phyloP scores from a whole-genome alignment of 129 eudicot species.

The Saussurea involucrata region DNA sequence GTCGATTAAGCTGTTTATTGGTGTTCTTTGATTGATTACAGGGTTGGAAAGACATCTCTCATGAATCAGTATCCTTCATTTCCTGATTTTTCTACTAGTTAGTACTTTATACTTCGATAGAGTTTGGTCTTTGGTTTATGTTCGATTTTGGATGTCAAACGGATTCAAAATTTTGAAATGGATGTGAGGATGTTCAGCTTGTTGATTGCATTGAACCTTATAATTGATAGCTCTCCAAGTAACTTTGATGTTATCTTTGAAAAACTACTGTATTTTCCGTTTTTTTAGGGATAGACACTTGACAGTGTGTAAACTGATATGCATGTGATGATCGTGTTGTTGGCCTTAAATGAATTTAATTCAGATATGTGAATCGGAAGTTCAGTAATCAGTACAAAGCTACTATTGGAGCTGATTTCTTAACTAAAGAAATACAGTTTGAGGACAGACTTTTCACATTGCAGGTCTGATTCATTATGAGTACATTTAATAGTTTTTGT shows the following conservation, averaged over 20 bases:
- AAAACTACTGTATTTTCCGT: neutral
- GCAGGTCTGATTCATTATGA: slow-evolving; percentile 34
- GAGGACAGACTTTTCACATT: slow-evolving; percentile 54
- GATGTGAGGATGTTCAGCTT: neutral
- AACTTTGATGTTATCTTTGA: neutral
- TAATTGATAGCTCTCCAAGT: neutral
- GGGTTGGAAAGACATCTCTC: slow-evolving; percentile 69
- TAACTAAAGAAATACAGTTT: slow-evolving; percentile 44
- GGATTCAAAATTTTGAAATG: neutral
- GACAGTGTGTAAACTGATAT: neutral
- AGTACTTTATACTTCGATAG: neutral
- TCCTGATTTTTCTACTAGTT: neutral
- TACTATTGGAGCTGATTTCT: slow-evolving; percentile 55
- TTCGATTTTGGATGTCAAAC: neutral
- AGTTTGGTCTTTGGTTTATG: neutral
- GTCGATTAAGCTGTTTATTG: slow-evolving; percentile 9
- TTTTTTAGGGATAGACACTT: neutral
- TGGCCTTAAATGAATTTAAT: slow-evolving; percentile 22
- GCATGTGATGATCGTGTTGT: neutral
- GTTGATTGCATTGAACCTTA: neutral
- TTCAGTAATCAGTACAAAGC: slow-evolving; percentile 59
- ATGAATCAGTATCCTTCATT: slow-evolving; percentile 67
- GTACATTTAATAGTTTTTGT: neutral
- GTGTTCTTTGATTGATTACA: slow-evolving; percentile 28
- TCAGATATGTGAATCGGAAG: slow-evolving; percentile 46